Evolutionary conservation across 2,329 filamentous ascomycete genomes (phyloP).

Genomic region (Arthrobotrys iridis): DNA sequence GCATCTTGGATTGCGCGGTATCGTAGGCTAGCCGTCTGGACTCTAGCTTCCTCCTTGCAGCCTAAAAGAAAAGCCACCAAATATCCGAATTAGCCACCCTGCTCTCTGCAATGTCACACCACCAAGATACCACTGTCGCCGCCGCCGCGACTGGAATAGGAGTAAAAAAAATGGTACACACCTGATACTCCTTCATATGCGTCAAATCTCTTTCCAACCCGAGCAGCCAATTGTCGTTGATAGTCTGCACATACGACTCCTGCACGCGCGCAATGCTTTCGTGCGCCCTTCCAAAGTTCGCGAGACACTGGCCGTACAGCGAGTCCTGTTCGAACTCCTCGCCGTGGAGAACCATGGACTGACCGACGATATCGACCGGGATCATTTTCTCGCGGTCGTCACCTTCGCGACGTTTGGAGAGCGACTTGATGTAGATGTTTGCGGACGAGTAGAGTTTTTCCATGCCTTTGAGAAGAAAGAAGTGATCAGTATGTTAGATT

Average conservation of each 20-base stretch:
- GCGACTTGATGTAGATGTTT: slow-evolving; percentile 85
- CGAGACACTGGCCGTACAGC: slow-evolving; percentile 87
- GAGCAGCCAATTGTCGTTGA: slow-evolving; percentile 86
- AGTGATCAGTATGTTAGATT: background rate
- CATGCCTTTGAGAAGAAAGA: slow-evolving; percentile 72
- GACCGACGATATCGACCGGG: slow-evolving; percentile 80
- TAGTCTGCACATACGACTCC: slow-evolving; percentile 80
- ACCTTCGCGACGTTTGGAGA: slow-evolving; percentile 82
- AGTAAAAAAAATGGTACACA: slow-evolving; percentile 62
- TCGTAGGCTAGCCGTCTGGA: slow-evolving; percentile 89
- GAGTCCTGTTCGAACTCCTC: slow-evolving; percentile 93
- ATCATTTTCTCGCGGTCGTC: slow-evolving; percentile 89
- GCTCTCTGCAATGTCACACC: slow-evolving; percentile 25
- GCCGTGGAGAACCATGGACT: slow-evolving; percentile 85
- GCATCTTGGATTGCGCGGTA: slow-evolving; percentile 85
- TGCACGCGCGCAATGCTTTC: slow-evolving; percentile 87
- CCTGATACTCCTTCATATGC: slow-evolving; percentile 98
- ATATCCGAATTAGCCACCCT: slow-evolving; percentile 53
- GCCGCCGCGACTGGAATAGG: background rate
- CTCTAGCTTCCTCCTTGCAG: slow-evolving; percentile 92
- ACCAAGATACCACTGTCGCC: background rate
- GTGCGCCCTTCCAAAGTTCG: slow-evolving; percentile 84
- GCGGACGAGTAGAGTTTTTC: slow-evolving; percentile 88
- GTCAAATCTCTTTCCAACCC: slow-evolving; percentile 87
- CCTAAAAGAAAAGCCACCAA: slow-evolving; percentile 62